Evolutionary conservation across 1,284 basidiomycete species (phyloP).

Genomic region (Singerocomus rubriflavus): DNA sequence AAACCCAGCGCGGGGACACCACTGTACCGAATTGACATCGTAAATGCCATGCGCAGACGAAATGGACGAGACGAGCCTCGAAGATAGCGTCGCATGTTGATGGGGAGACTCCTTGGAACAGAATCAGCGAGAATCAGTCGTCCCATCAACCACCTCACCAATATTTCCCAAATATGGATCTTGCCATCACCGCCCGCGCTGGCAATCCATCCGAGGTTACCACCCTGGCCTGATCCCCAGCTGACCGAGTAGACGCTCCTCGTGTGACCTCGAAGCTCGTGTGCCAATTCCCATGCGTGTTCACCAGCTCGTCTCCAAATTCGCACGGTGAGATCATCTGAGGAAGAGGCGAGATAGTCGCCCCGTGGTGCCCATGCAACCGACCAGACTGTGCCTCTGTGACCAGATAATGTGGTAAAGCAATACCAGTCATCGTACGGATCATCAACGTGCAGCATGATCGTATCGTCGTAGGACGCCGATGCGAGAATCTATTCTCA

Average conservation of each 20-base stretch:
- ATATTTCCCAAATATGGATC: constrained; percentile 72
- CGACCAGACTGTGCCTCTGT: constrained; percentile 90
- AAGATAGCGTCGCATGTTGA: constrained; percentile 34
- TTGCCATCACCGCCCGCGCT: constrained; percentile 75
- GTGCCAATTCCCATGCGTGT: constrained; percentile 57
- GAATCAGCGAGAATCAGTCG: neutral
- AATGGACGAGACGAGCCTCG: constrained; percentile 50
- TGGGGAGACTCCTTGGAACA: constrained; percentile 16
- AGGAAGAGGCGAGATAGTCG: constrained; percentile 79
- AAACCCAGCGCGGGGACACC: constrained; percentile 65
- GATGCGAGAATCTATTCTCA: constrained; percentile 84
- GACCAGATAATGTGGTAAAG: constrained; percentile 78
- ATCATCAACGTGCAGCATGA: constrained; percentile 94
- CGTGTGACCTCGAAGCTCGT: constrained; percentile 59
- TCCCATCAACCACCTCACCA: constrained; percentile 38
- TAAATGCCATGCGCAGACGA: constrained; percentile 65
- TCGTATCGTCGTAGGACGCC: constrained; percentile 95
- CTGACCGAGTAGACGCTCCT: constrained; percentile 78
- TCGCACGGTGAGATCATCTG: constrained; percentile 73
- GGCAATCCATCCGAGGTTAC: constrained; percentile 71
- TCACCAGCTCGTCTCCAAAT: constrained; percentile 63
- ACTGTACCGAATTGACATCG: constrained; percentile 77
- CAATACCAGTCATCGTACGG: constrained; percentile 95
- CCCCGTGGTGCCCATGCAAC: constrained; percentile 82
- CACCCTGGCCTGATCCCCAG: constrained; percentile 62